Evolutionary conservation across 257 asterid species (phyloP).

Genomic region (Cynanchum wilfordii): DNA sequence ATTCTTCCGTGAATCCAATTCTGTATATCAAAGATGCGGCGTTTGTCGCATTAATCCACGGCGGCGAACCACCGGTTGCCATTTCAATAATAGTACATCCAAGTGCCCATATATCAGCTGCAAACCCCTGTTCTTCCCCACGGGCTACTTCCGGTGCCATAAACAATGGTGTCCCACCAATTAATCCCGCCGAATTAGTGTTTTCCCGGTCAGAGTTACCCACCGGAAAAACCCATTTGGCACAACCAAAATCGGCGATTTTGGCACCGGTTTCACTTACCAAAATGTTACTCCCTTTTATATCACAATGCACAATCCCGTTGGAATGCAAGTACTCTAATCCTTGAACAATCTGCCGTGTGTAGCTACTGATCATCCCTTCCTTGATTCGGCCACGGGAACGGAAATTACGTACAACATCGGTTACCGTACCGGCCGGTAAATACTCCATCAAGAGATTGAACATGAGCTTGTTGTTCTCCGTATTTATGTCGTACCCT

Average conservation of each 20-base stretch:
- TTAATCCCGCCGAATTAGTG: neutral
- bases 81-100: constrained; percentile 78
- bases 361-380: constrained; percentile 24
- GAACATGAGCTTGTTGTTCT: constrained; percentile 29
- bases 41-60: constrained; percentile 49
- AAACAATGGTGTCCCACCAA: constrained; percentile 66
- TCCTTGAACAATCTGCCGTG: constrained; percentile 44
- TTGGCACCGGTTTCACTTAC: constrained; percentile 37
- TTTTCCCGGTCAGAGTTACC: constrained; percentile 11
- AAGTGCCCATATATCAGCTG: constrained; percentile 76
- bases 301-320: constrained; percentile 71
- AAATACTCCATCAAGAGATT: constrained; percentile 56
- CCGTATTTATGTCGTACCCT: constrained; percentile 43
- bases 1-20: constrained; percentile 57
- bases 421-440: constrained; percentile 39
- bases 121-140: constrained; percentile 59
- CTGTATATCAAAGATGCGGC: constrained; percentile 31
- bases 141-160: constrained; percentile 85
- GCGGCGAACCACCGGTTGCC: constrained; percentile 63
- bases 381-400: constrained; percentile 42
- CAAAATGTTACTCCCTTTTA: constrained; percentile 63
- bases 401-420: constrained; percentile 24
- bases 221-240: constrained; percentile 26
- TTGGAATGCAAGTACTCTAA: constrained; percentile 55
- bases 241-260: constrained; percentile 72